A percentile compares a stretch with the other conserved stretches of the same genome.
Conservation (phyloP, 805 yeast genomes). For the Candida adriatica region DNA sequence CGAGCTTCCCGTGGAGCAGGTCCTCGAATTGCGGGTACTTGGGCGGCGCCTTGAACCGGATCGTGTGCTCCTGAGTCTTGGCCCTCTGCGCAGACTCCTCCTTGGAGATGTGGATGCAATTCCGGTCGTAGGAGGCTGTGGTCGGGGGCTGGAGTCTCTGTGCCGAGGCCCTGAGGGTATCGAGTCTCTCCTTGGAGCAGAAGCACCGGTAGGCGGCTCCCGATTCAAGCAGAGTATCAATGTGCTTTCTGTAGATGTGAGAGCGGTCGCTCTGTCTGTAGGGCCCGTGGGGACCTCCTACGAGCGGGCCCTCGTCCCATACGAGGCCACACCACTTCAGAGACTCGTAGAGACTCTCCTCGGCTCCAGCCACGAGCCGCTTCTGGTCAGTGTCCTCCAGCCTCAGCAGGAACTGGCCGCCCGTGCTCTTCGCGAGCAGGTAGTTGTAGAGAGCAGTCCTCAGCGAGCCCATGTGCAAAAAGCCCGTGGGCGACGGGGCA, state of each 20-base stretch:
- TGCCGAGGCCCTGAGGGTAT: constrained; percentile 64
- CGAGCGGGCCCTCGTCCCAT: constrained; percentile 76
- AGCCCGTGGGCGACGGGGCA: constrained; percentile 98
- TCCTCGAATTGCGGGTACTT: constrained; percentile 63
- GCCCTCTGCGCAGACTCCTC: constrained; percentile 35
- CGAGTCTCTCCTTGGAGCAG: constrained; percentile 76
- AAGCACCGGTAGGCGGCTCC: constrained; percentile 84
- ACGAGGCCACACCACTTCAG: constrained; percentile 69
- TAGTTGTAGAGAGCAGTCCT: constrained; percentile 92
- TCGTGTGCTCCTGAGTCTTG: constrained; percentile 35
- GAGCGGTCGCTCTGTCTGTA: constrained; percentile 81
- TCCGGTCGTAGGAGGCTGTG: constrained; percentile 84
- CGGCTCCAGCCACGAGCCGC: constrained; percentile 77
- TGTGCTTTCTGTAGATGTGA: constrained; percentile 56
- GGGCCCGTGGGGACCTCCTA: constrained; percentile 48
- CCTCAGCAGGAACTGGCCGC: constrained; percentile 75
- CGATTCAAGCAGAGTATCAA: constrained; percentile 44
- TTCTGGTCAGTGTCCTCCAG: constrained; percentile 91
- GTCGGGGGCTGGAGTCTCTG: constrained; percentile 77
- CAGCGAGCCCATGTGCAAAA: constrained; percentile 86
- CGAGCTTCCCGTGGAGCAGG: constrained; percentile 67
- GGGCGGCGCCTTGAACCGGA: constrained; percentile 75
- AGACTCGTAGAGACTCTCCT: constrained; percentile 66
- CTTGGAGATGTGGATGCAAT: constrained; percentile 46
- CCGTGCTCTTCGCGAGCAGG: constrained; percentile 68